A percentile compares a stretch with the other conserved stretches of the same genome.
Evolutionary conservation across 2,329 filamentous ascomycete genomes (phyloP).

Genomic region (Xylaria sp.): DNA sequence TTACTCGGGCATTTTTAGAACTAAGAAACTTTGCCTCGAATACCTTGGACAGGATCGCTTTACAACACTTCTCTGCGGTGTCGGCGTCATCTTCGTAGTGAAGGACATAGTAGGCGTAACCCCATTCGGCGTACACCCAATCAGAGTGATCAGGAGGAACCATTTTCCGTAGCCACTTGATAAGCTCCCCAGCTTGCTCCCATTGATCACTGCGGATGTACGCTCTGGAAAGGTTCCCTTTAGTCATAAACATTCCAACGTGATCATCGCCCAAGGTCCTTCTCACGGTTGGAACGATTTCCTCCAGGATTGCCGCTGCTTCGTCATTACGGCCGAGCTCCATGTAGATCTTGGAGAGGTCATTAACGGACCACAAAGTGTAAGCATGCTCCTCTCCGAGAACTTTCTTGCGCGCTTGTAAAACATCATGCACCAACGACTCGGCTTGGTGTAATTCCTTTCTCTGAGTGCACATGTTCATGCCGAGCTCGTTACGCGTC

Average conservation of each 20-base stretch:
- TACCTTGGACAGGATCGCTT: constrained; percentile 26
- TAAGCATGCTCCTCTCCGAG: constrained; percentile 52
- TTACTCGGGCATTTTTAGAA: constrained; percentile 24
- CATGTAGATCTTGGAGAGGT: constrained; percentile 49
- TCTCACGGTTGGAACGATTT: constrained; percentile 40
- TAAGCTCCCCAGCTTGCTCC: constrained; percentile 20
- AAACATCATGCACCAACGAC: constrained; percentile 42
- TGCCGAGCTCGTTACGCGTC: constrained; percentile 37
- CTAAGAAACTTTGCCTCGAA: constrained; percentile 15
- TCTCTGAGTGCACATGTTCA: constrained; percentile 29
- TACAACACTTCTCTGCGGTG: constrained; percentile 28
- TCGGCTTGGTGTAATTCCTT: constrained; percentile 20
- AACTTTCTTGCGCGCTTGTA: constrained; percentile 28
- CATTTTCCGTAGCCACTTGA: constrained; percentile 24
- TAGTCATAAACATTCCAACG: constrained; percentile 35
- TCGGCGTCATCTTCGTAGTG: constrained; percentile 34
- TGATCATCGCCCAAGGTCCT: constrained; percentile 31
- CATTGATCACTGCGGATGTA: constrained; percentile 28
- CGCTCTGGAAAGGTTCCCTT: constrained; percentile 29
- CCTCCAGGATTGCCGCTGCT: constrained; percentile 37
- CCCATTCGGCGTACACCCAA: constrained; percentile 39
- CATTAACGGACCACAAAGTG: constrained; percentile 50
- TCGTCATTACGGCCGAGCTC: constrained; percentile 44
- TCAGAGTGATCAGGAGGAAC: constrained; percentile 31
- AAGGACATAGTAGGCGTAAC: constrained; percentile 35